These are phyloP conservation scores for Pyrenochaeta sp. DNA, from an alignment of 2,329 filamentous ascomycete genomes.

Conservation along the genomic window DNA sequence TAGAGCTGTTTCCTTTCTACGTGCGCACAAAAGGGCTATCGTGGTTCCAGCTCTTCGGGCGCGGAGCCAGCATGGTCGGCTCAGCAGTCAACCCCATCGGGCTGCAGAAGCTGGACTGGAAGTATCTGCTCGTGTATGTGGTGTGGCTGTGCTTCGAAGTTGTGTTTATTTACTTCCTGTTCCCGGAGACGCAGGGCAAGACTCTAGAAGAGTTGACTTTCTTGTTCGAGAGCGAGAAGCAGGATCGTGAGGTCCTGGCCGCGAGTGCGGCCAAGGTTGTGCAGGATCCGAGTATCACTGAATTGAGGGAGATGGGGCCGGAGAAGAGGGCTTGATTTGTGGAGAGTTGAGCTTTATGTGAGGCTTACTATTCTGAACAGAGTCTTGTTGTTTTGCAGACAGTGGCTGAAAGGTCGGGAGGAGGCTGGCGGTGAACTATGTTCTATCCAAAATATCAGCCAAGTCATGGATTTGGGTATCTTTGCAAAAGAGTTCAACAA, in stretches of 20 bases:
- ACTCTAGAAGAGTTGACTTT: slow-evolving; percentile 45
- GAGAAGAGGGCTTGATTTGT: slow-evolving; percentile 33
- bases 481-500: too few species aligned
- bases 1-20: slow-evolving; percentile 59
- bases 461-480: too few species aligned
- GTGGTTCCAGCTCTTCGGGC: slow-evolving; percentile 69
- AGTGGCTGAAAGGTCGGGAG: too few species aligned
- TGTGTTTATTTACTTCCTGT: slow-evolving; percentile 46
- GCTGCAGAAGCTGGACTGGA: slow-evolving; percentile 66
- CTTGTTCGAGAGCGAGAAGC: slow-evolving; percentile 40
- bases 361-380: too few species aligned
- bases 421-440: too few species aligned
- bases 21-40: slow-evolving; percentile 58
- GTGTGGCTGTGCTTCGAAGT: slow-evolving; percentile 43
- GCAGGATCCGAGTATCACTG: slow-evolving; percentile 22
- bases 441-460: too few species aligned
- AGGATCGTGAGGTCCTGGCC: slow-evolving; percentile 26
- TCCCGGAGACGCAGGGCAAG: slow-evolving; percentile 44
- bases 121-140: slow-evolving; percentile 69
- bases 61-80: slow-evolving; percentile 66
- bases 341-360: neutral
- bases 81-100: slow-evolving; percentile 69
- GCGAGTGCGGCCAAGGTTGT: slow-evolving; percentile 32
- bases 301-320: slow-evolving; percentile 30
- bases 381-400: too few species aligned